Conservation (phyloP, 805 yeast species). For the Zygosaccharomyces pseudorouxii region DNA sequence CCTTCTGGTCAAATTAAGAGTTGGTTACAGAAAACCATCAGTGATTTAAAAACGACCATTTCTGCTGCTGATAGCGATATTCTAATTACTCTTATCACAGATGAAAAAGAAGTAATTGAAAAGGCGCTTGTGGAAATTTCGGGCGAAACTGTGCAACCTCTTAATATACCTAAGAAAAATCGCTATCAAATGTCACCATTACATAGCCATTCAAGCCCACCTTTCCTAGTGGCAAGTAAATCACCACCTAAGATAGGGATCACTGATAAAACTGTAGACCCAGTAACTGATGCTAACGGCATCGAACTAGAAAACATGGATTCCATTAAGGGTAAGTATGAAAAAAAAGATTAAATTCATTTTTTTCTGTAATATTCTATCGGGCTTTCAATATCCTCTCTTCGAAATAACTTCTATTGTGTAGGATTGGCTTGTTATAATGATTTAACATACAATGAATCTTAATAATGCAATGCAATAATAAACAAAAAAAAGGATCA, state of each 20-base stretch:
- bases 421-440: not conserved
- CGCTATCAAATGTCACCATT: constrained; percentile 3
- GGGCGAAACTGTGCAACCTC: not conserved
- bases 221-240: constrained; percentile 18
- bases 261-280: constrained; percentile 12
- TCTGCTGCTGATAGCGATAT: constrained; percentile 8
- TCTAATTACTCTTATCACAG: constrained; percentile 11
- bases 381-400: not conserved
- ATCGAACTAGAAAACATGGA: constrained; percentile 3
- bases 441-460: not conserved
- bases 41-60: constrained; percentile 6
- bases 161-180: constrained; percentile 1
- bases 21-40: constrained; percentile 12
- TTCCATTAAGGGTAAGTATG: not conserved
- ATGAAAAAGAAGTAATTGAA: constrained; percentile 22
- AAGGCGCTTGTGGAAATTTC: constrained; percentile 23
- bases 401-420: not conserved
- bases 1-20: constrained; percentile 3
- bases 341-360: not conserved
- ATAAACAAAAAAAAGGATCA: not conserved
- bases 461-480: not conserved
- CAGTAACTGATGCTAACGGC: constrained; percentile 6
- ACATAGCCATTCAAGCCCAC: constrained; percentile 11
- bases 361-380: not conserved
- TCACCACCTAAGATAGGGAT: constrained; percentile 33